Evolutionary conservation across 805 yeast species (phyloP).

Genomic region (Saturnispora mendoncae): DNA sequence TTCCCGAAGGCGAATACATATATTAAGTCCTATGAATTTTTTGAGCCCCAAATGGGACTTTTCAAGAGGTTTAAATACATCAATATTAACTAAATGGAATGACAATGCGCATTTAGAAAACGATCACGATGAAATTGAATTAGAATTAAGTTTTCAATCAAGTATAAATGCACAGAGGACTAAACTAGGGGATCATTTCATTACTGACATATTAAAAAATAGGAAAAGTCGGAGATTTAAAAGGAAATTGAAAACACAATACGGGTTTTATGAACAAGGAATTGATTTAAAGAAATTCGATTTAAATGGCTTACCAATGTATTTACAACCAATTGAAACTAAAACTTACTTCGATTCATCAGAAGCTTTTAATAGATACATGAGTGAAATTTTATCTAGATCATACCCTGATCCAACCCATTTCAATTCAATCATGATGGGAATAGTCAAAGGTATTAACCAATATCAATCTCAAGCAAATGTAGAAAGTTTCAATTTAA

Average conservation of each 20-base stretch:
- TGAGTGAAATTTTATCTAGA: not conserved
- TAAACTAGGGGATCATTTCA: not conserved
- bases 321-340: not conserved
- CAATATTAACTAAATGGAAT: too few species aligned
- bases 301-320: not conserved
- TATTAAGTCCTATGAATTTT: too few species aligned
- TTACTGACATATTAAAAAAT: not conserved
- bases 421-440: not conserved
- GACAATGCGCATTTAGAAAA: not conserved
- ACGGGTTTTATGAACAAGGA: not conserved
- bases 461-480: not conserved
- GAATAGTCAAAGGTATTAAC: not conserved
- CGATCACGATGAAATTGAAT: slow-evolving; percentile 3
- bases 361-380: not conserved
- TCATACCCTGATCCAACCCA: not conserved
- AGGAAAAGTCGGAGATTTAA: not conserved
- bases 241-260: not conserved
- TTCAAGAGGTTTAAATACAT: too few species aligned
- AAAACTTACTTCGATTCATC: not conserved
- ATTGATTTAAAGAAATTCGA: slow-evolving; percentile 4
- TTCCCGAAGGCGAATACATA: too few species aligned
- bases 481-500: not conserved
- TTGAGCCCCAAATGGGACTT: too few species aligned
- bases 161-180: not conserved
- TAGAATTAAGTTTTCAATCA: not conserved